A percentile compares a stretch with the other conserved stretches of the same genome.
phyloP scores from a whole-genome alignment of 257 asterid species.

The Gentiana macrophylla region DNA sequence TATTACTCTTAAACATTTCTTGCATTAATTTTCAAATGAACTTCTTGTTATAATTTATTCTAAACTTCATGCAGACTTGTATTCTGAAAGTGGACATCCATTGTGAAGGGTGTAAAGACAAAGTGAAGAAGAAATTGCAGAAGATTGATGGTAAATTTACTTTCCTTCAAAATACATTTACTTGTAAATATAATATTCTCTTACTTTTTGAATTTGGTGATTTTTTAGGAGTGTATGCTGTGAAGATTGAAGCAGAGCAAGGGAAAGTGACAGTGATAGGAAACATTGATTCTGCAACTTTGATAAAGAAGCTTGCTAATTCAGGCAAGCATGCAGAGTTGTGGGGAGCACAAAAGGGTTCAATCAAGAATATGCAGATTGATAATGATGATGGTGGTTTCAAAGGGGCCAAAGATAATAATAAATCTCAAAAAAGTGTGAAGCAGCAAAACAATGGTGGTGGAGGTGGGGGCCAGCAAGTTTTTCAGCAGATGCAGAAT shows the following conservation, averaged over 20 bases:
- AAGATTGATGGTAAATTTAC: conserved; percentile 45
- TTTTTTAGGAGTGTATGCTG: conserved; percentile 25
- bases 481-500: conserved; percentile 24
- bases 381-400: conserved; percentile 19
- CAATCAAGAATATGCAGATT: conserved; percentile 34
- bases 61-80: conserved; percentile 35
- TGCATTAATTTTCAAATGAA: not conserved
- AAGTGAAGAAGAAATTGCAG: conserved; percentile 46
- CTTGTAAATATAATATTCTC: not conserved
- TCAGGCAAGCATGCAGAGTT: conserved; percentile 70
- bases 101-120: conserved; percentile 63
- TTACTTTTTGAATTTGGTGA: not conserved
- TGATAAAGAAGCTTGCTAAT: conserved; percentile 55
- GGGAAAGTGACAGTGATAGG: conserved; percentile 63
- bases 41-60: not conserved
- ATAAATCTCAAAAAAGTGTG: conserved; percentile 22
- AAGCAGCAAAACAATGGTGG: conserved; percentile 9
- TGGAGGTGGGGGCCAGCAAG: conserved; percentile 21
- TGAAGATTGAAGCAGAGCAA: conserved; percentile 29
- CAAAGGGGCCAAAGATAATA: conserved; percentile 21
- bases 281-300: conserved; percentile 42
- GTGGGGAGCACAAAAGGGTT: conserved; percentile 43
- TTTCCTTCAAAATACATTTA: not conserved
- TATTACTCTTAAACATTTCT: not conserved
- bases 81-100: conserved; percentile 51